phyloP scores from a whole-genome alignment of 1,284 basidiomycete species.

The Filobasidium uniguttulatum region DNA sequence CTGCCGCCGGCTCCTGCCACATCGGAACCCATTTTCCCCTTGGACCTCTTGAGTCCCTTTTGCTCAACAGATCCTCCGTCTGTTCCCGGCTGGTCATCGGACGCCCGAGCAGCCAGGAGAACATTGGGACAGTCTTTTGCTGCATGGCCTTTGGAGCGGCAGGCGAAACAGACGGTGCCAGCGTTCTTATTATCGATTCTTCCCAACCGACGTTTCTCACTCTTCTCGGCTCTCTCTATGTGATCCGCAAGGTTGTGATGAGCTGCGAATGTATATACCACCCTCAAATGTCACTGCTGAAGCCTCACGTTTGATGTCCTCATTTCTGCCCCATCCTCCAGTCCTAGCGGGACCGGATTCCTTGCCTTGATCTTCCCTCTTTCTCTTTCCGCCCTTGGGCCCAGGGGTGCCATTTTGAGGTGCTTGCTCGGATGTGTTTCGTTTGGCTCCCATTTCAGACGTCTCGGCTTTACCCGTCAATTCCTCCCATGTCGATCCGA shows the following conservation, averaged over 20 bases:
- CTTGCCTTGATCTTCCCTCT: conserved; percentile 6
- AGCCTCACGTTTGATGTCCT: conserved; percentile 30
- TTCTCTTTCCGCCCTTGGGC: conserved; percentile 14
- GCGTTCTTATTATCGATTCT: conserved; percentile 50
- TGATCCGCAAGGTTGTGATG: background rate
- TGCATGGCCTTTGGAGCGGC: conserved; percentile 68
- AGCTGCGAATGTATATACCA: too few species aligned
- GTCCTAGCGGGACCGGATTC: conserved; percentile 11
- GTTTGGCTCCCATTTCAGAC: background rate
- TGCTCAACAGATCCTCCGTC: conserved; percentile 21
- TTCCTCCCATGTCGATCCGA: conserved; percentile 33
- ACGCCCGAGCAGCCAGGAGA: conserved; percentile 23
- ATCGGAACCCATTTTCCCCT: conserved; percentile 28
- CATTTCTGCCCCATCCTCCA: conserved; percentile 29
- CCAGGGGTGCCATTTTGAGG: conserved; percentile 17
- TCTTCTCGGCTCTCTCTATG: conserved; percentile 23
- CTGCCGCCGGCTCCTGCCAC: conserved; percentile 45
- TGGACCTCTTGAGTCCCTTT: conserved; percentile 27
- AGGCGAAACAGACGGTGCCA: conserved; percentile 69
- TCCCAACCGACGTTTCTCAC: conserved; percentile 52
- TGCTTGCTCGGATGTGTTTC: conserved; percentile 3
- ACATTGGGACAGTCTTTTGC: conserved; percentile 68
- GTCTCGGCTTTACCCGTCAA: conserved; percentile 15
- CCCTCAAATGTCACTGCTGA: background rate
- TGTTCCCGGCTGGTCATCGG: conserved; percentile 16